Evolutionary conservation across 345 rosid genomes (phyloP).

Genomic region (Kandelia obovata): DNA sequence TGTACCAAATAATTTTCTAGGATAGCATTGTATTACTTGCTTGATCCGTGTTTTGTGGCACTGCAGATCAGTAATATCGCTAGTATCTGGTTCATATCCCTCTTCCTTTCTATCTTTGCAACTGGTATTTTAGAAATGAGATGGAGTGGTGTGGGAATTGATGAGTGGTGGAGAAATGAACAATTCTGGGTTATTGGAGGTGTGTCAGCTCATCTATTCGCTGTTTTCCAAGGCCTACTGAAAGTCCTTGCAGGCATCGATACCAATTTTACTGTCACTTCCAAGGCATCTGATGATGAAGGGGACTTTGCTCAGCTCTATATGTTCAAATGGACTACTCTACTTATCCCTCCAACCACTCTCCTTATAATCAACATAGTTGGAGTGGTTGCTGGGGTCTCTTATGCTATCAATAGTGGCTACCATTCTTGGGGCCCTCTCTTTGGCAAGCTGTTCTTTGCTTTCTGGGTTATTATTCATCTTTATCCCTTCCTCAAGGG

Average conservation of each 20-base stretch:
- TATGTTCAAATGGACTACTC: conserved; percentile 43
- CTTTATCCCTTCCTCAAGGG: conserved; percentile 44
- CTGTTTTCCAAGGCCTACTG: conserved; percentile 38
- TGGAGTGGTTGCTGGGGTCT: conserved; percentile 42
- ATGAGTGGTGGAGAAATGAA: conserved; percentile 51
- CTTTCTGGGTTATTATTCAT: conserved; percentile 48
- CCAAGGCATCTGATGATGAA: conserved; percentile 27
- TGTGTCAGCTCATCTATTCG: conserved; percentile 41
- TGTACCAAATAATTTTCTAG: not conserved
- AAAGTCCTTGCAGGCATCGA: conserved; percentile 37
- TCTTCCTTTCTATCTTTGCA: conserved; percentile 37
- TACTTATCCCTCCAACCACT: conserved; percentile 42
- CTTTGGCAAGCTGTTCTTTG: conserved; percentile 43
- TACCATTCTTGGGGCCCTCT: conserved; percentile 41
- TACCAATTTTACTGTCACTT: conserved; percentile 29
- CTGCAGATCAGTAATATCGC: conserved; percentile 38
- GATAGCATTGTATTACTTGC: no score
- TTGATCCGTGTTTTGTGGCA: not conserved
- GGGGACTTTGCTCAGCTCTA: conserved; percentile 34
- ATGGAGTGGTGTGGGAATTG: conserved; percentile 43
- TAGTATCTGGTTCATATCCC: conserved; percentile 38
- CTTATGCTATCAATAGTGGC: conserved; percentile 37
- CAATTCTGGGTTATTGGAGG: conserved; percentile 50
- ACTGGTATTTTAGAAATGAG: conserved; percentile 46
- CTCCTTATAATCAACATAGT: conserved; percentile 42